Percentiles rank a stretch among this genome's conserved stretches.
Evolutionary conservation across 768 basidiomycete genomes (phyloP).

Genomic region (Mycena olivaceomarginata): DNA sequence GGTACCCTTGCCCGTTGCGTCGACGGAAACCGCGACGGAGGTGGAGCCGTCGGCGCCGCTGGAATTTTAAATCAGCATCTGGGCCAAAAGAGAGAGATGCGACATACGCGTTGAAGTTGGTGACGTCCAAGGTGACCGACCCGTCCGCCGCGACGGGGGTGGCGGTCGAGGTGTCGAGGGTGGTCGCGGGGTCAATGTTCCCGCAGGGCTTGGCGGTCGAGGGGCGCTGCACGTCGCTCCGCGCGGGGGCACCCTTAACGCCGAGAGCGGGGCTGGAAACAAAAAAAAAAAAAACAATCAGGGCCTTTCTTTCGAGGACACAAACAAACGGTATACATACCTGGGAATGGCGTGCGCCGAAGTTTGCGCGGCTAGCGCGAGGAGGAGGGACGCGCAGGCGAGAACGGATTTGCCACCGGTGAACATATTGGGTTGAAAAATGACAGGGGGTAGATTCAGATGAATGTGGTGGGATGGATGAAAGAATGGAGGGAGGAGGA

Average conservation of each 20-base stretch:
- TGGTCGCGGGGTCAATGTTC: conserved; percentile 3
- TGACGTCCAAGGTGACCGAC: neutral
- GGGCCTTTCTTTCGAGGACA: neutral
- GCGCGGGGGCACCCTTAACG: conserved; percentile 3
- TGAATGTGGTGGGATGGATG: conserved; percentile 26
- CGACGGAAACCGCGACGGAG: neutral
- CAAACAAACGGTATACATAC: conserved; percentile 1
- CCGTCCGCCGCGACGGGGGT: neutral
- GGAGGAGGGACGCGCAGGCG: conserved; percentile 35
- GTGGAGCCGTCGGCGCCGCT: conserved; percentile 18
- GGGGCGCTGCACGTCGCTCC: conserved; percentile 1
- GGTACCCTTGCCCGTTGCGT: conserved; percentile 19
- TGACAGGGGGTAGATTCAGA: conserved; percentile 13
- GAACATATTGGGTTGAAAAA: conserved; percentile 36
- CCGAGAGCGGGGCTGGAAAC: conserved; percentile 23
- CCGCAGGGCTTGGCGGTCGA: neutral
- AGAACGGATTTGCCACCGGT: conserved; percentile 41
- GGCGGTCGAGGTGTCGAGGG: conserved; percentile 18
- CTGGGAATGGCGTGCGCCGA: conserved; percentile 40
- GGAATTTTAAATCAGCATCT: neutral
- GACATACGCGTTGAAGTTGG: conserved; percentile 19
- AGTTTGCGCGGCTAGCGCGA: conserved; percentile 41
- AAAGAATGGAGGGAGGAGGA: conserved; percentile 35
- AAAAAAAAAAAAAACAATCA: neutral
- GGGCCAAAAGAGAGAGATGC: neutral